phyloP scores from a whole-genome alignment of 169 alveolate genomes.

The Cryptosporidium ryanae region DNA sequence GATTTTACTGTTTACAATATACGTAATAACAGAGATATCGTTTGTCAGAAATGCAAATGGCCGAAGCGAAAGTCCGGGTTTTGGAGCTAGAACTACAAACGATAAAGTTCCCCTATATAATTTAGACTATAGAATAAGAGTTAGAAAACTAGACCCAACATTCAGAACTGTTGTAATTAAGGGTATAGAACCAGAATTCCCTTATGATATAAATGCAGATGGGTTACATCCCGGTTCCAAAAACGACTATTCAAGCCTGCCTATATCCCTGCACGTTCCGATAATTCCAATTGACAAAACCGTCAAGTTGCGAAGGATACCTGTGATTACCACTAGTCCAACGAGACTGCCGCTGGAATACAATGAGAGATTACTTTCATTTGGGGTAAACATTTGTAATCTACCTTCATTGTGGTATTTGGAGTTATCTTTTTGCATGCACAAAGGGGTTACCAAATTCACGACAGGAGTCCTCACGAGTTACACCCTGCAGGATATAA shows the following conservation, averaged over 20 bases:
- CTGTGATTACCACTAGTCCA: slow-evolving; percentile 31
- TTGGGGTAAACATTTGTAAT: slow-evolving; percentile 30
- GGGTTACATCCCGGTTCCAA: slow-evolving; percentile 1
- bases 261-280: slow-evolving; percentile 51
- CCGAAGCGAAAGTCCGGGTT: too few relatives aligned
- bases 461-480: slow-evolving; percentile 55
- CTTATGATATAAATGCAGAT: slow-evolving; percentile 68
- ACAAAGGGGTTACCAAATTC: slow-evolving; percentile 45
- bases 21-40: too few relatives aligned
- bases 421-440: slow-evolving; percentile 57
- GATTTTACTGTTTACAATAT: too few relatives aligned
- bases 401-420: slow-evolving; percentile 66
- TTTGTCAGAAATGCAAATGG: too few relatives aligned
- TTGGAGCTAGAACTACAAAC: too few relatives aligned
- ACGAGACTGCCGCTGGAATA: slow-evolving; percentile 49
- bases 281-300: slow-evolving; percentile 10
- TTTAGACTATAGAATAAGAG: slow-evolving; percentile 65
- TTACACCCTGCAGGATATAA: slow-evolving; percentile 55
- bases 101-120: slow-evolving; percentile 9
- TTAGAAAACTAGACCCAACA: slow-evolving; percentile 55
- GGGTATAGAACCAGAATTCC: slow-evolving; percentile 69
- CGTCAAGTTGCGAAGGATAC: slow-evolving; percentile 28
- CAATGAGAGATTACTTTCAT: slow-evolving; percentile 32
- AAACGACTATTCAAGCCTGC: slow-evolving; percentile 16
- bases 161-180: slow-evolving; percentile 48